Evolutionary conservation across 2,329 filamentous ascomycete species (phyloP).

Genomic region (Fusarium continuum): DNA sequence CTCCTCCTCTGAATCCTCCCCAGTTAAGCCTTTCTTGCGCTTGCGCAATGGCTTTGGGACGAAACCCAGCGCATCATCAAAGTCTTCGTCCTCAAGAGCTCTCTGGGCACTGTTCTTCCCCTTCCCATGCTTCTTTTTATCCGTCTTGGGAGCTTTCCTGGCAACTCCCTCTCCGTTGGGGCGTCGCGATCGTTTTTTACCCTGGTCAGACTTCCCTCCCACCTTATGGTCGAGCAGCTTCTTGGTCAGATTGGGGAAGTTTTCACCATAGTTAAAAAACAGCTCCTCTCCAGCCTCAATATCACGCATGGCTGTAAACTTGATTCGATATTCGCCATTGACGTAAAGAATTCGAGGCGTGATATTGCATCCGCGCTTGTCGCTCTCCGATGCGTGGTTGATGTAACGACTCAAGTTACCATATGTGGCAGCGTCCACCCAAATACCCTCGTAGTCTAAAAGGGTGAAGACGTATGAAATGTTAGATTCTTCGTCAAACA

Average conservation of each 20-base stretch:
- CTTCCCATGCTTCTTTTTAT: constrained; percentile 39
- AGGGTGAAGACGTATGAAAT: constrained; percentile 73
- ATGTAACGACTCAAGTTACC: constrained; percentile 87
- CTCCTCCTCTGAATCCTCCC: constrained; percentile 46
- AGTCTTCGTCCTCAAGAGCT: constrained; percentile 28
- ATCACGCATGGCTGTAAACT: constrained; percentile 72
- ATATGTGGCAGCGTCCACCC: constrained; percentile 78
- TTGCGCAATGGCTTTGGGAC: constrained; percentile 37
- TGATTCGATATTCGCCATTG: constrained; percentile 79
- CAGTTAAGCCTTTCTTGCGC: constrained; percentile 42
- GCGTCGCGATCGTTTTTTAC: constrained; percentile 43
- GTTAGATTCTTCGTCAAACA: constrained; percentile 67
- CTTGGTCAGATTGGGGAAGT: constrained; percentile 68
- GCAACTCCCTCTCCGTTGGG: constrained; percentile 35
- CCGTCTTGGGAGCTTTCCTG: constrained; percentile 40
- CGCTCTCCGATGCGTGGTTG: constrained; percentile 72
- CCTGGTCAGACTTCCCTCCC: constrained; percentile 43
- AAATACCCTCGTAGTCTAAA: constrained; percentile 67
- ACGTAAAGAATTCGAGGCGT: constrained; percentile 74
- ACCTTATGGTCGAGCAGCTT: constrained; percentile 53
- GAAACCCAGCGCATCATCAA: constrained; percentile 20
- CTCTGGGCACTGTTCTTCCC: constrained; percentile 13
- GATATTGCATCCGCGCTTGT: constrained; percentile 66
- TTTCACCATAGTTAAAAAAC: constrained; percentile 82
- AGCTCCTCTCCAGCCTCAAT: constrained; percentile 79